These are phyloP conservation scores for Trichosporon faecale DNA, from an alignment of 1,284 basidiomycete species.

Conservation along the genomic window DNA sequence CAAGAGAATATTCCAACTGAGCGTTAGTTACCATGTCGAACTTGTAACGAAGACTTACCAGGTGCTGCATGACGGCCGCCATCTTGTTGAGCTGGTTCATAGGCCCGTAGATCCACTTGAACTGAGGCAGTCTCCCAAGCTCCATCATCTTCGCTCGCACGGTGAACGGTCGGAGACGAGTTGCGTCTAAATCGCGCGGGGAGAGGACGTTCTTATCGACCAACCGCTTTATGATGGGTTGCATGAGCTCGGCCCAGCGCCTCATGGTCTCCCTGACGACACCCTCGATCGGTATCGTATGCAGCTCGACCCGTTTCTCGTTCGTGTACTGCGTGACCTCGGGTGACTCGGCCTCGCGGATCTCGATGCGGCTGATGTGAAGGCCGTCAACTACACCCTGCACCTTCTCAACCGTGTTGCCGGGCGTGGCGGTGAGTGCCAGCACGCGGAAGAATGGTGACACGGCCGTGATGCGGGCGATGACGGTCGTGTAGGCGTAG, in stretches of 20 bases:
- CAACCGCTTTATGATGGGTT: constrained; percentile 50
- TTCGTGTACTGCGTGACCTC: constrained; percentile 85
- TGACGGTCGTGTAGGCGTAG: constrained; percentile 86
- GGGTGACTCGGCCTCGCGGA: constrained; percentile 84
- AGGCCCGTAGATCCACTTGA: constrained; percentile 35
- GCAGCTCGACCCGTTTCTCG: constrained; percentile 64
- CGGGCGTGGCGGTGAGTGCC: constrained; percentile 93
- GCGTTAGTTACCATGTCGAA: background rate
- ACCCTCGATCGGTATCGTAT: constrained; percentile 66
- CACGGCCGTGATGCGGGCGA: constrained; percentile 85
- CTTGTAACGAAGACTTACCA: constrained; percentile 60
- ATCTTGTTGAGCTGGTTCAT: constrained; percentile 53
- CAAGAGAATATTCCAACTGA: constrained; percentile 74
- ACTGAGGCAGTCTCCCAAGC: constrained; percentile 29
- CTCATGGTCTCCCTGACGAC: constrained; percentile 43
- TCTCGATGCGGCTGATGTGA: constrained; percentile 96
- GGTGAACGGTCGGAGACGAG: constrained; percentile 42
- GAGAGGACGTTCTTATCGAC: constrained; percentile 42
- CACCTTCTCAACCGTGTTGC: constrained; percentile 76
- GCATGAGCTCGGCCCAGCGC: constrained; percentile 62
- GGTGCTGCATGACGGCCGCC: constrained; percentile 74
- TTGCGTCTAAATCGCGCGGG: constrained; percentile 43
- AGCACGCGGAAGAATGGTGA: constrained; percentile 92
- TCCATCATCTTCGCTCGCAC: constrained; percentile 42
- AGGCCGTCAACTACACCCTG: constrained; percentile 89